These are phyloP conservation scores for Saccharomyces hybrid DNA, from an alignment of 1,139 yeast genomes.

Conservation along the genomic window DNA sequence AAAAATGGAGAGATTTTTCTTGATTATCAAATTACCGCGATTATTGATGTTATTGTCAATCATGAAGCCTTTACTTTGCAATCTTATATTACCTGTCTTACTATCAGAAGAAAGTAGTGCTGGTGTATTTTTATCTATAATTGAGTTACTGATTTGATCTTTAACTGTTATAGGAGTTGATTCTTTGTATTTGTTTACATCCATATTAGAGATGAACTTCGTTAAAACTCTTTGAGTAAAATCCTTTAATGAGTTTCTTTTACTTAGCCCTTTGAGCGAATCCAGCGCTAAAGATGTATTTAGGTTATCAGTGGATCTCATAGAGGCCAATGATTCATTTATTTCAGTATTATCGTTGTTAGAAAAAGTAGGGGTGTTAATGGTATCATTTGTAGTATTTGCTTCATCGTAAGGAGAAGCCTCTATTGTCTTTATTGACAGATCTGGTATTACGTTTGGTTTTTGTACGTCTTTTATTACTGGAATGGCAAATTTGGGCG, in stretches of 20 bases:
- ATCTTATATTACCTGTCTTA: background rate
- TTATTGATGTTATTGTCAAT: background rate
- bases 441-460: conserved; percentile 17
- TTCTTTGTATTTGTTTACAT: conserved; percentile 1
- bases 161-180: no score
- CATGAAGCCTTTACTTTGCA: background rate
- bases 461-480: conserved; percentile 20
- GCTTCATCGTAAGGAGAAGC: background rate
- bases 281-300: conserved; percentile 22
- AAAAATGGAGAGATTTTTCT: conserved; percentile 1
- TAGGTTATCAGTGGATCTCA: conserved; percentile 8
- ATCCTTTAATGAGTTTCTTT: conserved; percentile 18
- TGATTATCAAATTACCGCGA: background rate
- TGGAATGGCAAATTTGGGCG: conserved; percentile 22
- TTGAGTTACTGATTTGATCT: no score
- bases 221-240: conserved; percentile 21
- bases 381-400: background rate
- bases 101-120: background rate
- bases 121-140: background rate
- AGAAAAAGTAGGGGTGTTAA: background rate
- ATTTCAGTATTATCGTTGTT: background rate
- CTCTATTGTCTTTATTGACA: conserved; percentile 6
- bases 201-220: conserved; percentile 17
- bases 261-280: conserved; percentile 24
- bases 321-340: background rate